A percentile compares a stretch with the other conserved stretches of the same genome.
These are phyloP conservation scores for Leccinum pachyderme DNA, from an alignment of 1,284 basidiomycete species.

Conservation along the genomic window DNA sequence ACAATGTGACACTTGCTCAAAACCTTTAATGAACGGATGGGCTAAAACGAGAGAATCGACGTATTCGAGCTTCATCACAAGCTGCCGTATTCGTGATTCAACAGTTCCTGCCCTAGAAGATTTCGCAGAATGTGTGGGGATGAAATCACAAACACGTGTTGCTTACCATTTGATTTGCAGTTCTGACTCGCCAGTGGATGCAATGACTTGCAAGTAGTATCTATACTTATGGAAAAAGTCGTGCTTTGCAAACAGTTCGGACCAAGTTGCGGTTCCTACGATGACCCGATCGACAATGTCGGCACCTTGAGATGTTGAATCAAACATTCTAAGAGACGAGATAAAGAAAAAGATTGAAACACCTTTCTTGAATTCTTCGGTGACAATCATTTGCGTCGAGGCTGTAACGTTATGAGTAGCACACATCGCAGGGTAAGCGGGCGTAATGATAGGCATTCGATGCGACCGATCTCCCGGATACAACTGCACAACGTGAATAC, in stretches of 20 bases:
- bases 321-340: not conserved
- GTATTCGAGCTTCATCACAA: conserved; percentile 97
- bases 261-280: conserved; percentile 83
- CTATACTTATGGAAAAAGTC: conserved; percentile 98
- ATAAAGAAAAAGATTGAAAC: not conserved
- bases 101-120: conserved; percentile 83
- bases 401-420: conserved; percentile 97
- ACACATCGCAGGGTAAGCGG: conserved; percentile 99
- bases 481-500: conserved; percentile 47
- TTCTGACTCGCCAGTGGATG: conserved; percentile 81
- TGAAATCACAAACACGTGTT: not conserved
- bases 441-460: conserved; percentile 99
- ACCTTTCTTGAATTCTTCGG: conserved; percentile 95
- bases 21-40: conserved; percentile 95
- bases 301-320: conserved; percentile 53
- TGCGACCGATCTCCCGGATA: conserved; percentile 93
- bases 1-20: conserved; percentile 86
- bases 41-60: conserved; percentile 90
- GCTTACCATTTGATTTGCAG: conserved; percentile 92
- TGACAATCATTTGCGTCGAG: conserved; percentile 96
- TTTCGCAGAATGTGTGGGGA: conserved; percentile 22
- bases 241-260: conserved; percentile 88
- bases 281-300: conserved; percentile 94
- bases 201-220: conserved; percentile 98
- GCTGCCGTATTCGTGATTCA: conserved; percentile 93